Conservation (phyloP, 441 rosid species). For the Viola pubescens region DNA sequence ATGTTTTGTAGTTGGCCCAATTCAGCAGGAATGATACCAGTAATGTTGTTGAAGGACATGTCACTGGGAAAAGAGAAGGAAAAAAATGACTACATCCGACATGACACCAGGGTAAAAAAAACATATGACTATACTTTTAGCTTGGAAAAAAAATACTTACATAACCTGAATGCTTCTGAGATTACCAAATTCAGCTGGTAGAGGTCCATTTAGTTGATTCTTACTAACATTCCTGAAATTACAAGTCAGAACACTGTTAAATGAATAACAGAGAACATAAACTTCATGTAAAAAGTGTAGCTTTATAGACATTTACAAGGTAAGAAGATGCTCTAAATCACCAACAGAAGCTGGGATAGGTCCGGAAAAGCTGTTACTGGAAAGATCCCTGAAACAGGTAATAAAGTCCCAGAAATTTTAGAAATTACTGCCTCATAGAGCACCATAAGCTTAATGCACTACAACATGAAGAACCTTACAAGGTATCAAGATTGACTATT, state of each 20-base stretch:
- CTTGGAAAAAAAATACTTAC: constrained; percentile 27
- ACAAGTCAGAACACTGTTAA: not conserved
- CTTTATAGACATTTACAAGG: constrained; percentile 38
- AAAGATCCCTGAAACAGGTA: constrained; percentile 58
- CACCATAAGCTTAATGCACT: not conserved
- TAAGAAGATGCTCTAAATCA: constrained; percentile 82
- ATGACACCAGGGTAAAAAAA: no score
- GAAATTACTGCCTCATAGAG: not conserved
- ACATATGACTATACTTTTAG: not conserved
- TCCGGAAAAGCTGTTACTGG: constrained; percentile 69
- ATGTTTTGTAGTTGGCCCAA: constrained; percentile 82
- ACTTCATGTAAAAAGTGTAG: not conserved
- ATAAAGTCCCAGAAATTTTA: not conserved
- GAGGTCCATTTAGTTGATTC: constrained; percentile 49
- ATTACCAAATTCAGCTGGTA: constrained; percentile 79
- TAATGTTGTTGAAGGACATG: constrained; percentile 58
- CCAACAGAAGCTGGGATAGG: constrained; percentile 71
- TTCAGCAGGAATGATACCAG: constrained; percentile 64
- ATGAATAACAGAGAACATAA: not conserved
- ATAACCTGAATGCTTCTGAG: constrained; percentile 69
- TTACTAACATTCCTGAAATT: constrained; percentile 60
- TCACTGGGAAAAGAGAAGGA: constrained; percentile 33
- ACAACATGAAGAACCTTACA: constrained; percentile 36
- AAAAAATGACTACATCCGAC: not conserved
- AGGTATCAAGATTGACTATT: constrained; percentile 73